Base-by-base conservation (phyloP, 768 basidiomycete species). In the Psilocybe cubensis region DNA sequence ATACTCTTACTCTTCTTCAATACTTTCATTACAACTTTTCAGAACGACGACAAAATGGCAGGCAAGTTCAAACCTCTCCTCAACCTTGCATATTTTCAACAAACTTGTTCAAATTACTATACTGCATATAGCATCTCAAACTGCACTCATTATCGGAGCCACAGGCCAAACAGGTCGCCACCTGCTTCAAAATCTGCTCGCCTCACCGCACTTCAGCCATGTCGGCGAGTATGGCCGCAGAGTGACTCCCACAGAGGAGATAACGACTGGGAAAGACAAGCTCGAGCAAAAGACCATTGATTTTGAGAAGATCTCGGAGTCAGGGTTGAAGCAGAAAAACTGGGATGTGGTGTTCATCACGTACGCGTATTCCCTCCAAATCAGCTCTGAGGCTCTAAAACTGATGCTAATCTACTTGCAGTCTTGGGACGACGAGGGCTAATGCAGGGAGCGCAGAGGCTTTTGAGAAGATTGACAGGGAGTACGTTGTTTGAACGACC, bases 291-390 rank as follows among this genome's bases (percentile, higher is more conserved):
- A 85, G 64, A 73, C 72, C 2, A 77, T 91, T 52, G 83, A 91
- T 67, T 91, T 88, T 63, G 89, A 92, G 64, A 86, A 85, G 55
- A 64, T 88, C 5, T 79, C 78, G 7, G 76, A 77, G 43, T 74
- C 79, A 2, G 79, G 77, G 4, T 61, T 90, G 61, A 76, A 77
- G 42, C 75, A 80, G 0, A 81, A 78, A 8, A 82, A 80, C 42
- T 91, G 88, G 85, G 89, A 92, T 69, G 85, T 88, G 20, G 86
- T 94, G 0, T 88, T 86, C 65, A 83, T 94, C 58, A 79, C 89
- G 76, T 87, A 57, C 44, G 83, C 79, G 41, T 35, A n/a, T n/a
- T n/a, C n/a, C 12, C 17, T 47, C 4, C 17, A 27, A 11, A 7
- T 54, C 45, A 31, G 4, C 14, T 21, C 46, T 17, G 18, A 4